Percentiles rank a stretch among this genome's conserved stretches.
phyloP scores from a whole-genome alignment of 768 basidiomycete genomes.

The Phlegmacium glaucopus region DNA sequence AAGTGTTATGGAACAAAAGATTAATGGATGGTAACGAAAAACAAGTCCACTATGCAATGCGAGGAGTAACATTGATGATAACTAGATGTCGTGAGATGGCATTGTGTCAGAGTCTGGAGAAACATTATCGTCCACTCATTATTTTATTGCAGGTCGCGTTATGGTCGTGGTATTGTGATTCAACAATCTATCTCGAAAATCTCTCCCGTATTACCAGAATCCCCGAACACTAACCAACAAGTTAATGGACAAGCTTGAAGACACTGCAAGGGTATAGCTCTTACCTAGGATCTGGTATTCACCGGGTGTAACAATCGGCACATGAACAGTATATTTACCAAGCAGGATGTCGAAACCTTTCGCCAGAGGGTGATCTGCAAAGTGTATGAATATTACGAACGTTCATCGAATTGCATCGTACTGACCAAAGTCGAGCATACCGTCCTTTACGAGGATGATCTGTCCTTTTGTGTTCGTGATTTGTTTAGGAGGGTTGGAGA shows the following conservation, averaged over 20 bases:
- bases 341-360: slow-evolving; percentile 31
- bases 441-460: slow-evolving; percentile 34
- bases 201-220: slow-evolving; percentile 48
- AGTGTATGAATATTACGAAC: background rate
- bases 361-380: slow-evolving; percentile 34
- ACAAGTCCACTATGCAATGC: too few relatives aligned
- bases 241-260: slow-evolving; percentile 1
- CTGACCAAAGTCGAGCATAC: slow-evolving; percentile 30
- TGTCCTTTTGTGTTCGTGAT: slow-evolving; percentile 42
- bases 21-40: too few relatives aligned
- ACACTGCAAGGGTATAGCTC: background rate
- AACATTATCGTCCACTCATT: slow-evolving; percentile 6
- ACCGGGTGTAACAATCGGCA: slow-evolving; percentile 37
- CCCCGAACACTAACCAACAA: slow-evolving; percentile 41
- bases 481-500: slow-evolving; percentile 32
- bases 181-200: slow-evolving; percentile 40
- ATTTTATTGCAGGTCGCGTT: slow-evolving; percentile 1
- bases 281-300: slow-evolving; percentile 34
- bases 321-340: slow-evolving; percentile 33
- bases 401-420: background rate
- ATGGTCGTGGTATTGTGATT: slow-evolving; percentile 6
- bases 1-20: too few relatives aligned
- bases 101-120: background rate
- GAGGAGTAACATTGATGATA: too few relatives aligned
- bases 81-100: background rate